Conservation (phyloP, 176 grass and related monocot genomes). For the Triticum urartu region DNA sequence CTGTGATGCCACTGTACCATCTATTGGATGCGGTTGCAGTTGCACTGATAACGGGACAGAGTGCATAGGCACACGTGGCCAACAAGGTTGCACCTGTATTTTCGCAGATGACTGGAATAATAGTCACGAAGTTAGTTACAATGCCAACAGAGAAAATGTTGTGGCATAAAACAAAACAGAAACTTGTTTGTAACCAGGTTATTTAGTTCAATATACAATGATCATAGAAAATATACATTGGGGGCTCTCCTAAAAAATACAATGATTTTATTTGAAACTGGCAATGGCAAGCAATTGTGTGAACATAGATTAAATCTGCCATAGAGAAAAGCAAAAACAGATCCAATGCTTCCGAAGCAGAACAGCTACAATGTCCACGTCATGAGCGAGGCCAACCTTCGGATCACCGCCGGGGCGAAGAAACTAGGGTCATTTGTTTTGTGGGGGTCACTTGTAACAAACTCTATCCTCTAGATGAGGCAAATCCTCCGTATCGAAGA, state of each 20-base stretch:
- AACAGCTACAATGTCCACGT: not conserved
- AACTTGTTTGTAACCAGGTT: not conserved
- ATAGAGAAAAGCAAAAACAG: not conserved
- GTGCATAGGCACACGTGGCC: conserved; percentile 88
- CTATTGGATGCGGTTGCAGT: conserved; percentile 78
- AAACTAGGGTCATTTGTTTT: no score
- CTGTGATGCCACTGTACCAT: conserved; percentile 42
- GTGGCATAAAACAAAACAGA: not conserved
- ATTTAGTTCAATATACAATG: not conserved
- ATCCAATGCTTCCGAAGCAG: not conserved
- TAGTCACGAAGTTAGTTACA: conserved; percentile 25
- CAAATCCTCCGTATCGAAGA: no score
- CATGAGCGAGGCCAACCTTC: no score
- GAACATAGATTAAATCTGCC: not conserved
- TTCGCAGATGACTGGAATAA: conserved; percentile 76
- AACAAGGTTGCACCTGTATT: conserved; percentile 84
- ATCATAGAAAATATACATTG: not conserved
- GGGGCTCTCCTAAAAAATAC: no score
- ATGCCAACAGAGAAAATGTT: conserved; percentile 19
- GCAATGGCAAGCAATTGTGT: not conserved
- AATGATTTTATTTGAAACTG: conserved; percentile 6
- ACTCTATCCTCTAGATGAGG: no score
- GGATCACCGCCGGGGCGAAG: no score
- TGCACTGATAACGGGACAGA: conserved; percentile 71
- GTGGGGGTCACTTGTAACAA: no score